Conservation (phyloP, 495 filamentous ascomycete genomes). For the Daldinia vernicosa region DNA sequence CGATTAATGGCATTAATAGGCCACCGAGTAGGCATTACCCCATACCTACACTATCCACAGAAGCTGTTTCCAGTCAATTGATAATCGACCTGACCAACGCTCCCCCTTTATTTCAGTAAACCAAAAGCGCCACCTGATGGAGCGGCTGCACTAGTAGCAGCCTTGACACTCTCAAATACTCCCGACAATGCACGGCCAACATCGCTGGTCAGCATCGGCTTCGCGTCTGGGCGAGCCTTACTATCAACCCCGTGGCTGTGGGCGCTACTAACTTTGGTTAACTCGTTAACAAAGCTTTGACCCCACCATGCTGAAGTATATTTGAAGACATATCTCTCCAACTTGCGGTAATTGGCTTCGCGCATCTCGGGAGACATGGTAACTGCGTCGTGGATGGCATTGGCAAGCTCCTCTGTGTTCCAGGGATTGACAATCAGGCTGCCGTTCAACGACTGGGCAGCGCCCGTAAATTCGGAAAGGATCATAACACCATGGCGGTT, state of each 20-base stretch:
- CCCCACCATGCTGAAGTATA: constrained; percentile 99
- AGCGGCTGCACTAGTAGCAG: constrained; percentile 44
- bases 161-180: constrained; percentile 46
- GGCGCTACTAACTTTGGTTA: constrained; percentile 64
- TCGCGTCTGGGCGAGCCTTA: constrained; percentile 31
- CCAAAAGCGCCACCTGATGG: constrained; percentile 40
- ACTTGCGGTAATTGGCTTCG: constrained; percentile 79
- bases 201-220: constrained; percentile 37
- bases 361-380: constrained; percentile 87
- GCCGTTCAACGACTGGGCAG: constrained; percentile 86
- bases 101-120: constrained; percentile 30
- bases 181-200: constrained; percentile 42
- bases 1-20: not conserved
- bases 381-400: constrained; percentile 83
- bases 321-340: constrained; percentile 85
- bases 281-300: constrained; percentile 87
- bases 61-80: not conserved
- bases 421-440: constrained; percentile 90
- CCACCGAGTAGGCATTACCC: not conserved
- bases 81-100: not conserved
- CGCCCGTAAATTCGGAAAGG: constrained; percentile 91
- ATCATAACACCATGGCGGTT: constrained; percentile 88
- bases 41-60: not conserved
- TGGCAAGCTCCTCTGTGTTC: constrained; percentile 87
- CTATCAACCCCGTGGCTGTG: constrained; percentile 43